A percentile compares a stretch with the other conserved stretches of the same genome.
Evolutionary conservation across 2,329 filamentous ascomycete species (phyloP).

Genomic region (Tolypocladium album): DNA sequence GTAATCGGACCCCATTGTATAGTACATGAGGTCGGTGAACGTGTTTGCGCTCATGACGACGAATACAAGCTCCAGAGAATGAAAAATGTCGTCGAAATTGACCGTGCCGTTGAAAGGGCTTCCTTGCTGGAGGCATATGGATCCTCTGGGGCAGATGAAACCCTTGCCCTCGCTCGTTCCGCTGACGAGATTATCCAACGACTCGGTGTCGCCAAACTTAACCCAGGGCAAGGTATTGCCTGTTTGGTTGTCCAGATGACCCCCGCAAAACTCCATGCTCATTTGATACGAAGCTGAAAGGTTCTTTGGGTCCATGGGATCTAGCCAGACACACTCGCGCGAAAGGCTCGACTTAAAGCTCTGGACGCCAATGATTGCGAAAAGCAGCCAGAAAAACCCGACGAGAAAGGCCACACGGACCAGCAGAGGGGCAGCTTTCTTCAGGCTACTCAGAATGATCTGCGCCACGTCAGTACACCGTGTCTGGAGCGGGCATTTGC

Average conservation of each 20-base stretch:
- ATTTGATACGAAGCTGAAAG: conserved; percentile 49
- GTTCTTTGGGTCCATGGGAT: conserved; percentile 47
- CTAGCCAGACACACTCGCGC: conserved; percentile 69
- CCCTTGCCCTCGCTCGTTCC: conserved; percentile 59
- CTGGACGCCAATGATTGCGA: conserved; percentile 93
- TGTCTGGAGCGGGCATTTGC: not conserved
- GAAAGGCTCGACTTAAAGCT: conserved; percentile 82
- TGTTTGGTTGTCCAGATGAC: conserved; percentile 55
- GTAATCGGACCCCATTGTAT: conserved; percentile 85
- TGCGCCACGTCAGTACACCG: conserved; percentile 19
- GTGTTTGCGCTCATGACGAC: conserved; percentile 98
- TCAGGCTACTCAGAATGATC: conserved; percentile 90
- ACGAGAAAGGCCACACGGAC: conserved; percentile 91
- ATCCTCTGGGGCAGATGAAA: conserved; percentile 76
- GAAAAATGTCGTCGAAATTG: conserved; percentile 88
- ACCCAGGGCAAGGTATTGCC: conserved; percentile 58
- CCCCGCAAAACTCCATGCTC: conserved; percentile 72
- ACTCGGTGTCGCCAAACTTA: conserved; percentile 19
- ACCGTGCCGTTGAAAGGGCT: conserved; percentile 80
- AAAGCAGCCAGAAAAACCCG: conserved; percentile 94
- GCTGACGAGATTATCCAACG: conserved; percentile 34
- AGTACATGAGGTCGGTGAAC: conserved; percentile 90
- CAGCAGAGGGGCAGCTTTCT: conserved; percentile 85
- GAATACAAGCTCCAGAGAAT: conserved; percentile 90
- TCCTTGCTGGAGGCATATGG: conserved; percentile 65